These are phyloP conservation scores for Phalaenopsis equestris DNA, from an alignment of 106 monocot species.

Conservation along the genomic window DNA sequence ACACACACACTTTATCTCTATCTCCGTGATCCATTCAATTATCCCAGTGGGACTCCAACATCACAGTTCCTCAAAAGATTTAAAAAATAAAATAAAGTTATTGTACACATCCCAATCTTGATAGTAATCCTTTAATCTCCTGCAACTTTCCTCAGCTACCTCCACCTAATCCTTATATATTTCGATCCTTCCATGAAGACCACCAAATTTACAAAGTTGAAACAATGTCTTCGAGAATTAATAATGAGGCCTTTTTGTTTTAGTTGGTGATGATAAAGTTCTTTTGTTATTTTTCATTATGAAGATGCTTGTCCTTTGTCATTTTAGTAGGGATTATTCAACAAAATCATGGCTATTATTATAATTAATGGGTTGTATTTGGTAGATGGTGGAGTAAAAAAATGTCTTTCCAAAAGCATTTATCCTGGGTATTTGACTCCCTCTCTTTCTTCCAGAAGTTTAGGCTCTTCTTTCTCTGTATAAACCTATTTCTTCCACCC, in stretches of 20 bases:
- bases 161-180: not conserved
- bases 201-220: not conserved
- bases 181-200: not conserved
- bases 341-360: not conserved
- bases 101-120: too few relatives aligned
- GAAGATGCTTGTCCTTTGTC: not conserved
- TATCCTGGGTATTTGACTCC: not conserved
- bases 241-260: not conserved
- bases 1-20: too few relatives aligned
- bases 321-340: not conserved
- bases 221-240: not conserved
- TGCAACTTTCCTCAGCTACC: too few relatives aligned
- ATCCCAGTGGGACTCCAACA: too few relatives aligned
- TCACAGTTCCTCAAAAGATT: too few relatives aligned
- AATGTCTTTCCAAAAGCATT: not conserved
- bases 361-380: not conserved
- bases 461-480: not conserved
- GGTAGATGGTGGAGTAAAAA: not conserved
- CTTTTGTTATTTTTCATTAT: not conserved
- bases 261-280: not conserved
- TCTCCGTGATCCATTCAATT: too few relatives aligned
- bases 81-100: too few relatives aligned
- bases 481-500: not conserved
- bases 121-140: too few relatives aligned
- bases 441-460: not conserved